Evolutionary conservation across 768 basidiomycete species (phyloP), one percentile per base, ranked within the genome.

Genomic region (Boletus rubescentipes): DNA sequence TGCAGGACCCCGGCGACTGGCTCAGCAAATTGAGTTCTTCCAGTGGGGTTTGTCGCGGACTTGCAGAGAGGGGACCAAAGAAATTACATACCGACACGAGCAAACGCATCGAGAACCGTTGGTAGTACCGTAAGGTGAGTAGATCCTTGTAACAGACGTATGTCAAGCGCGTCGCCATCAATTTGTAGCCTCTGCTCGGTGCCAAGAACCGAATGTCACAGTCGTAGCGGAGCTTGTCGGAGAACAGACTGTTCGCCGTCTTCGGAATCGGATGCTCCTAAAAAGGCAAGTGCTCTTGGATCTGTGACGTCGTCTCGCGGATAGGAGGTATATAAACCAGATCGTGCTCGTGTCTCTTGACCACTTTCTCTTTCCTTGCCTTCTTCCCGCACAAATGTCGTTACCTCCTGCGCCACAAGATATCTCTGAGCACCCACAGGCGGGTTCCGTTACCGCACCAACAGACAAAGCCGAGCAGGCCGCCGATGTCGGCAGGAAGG

Each of bases 401-500:
- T 77, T 90, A 16, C 84, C 87, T 8, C 71, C 79, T 31, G 80
- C 87, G 9, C 60, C 70, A 16, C 84, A 83, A 72, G 84, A 89
- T 55, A 79, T 87, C 57, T 78, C 80, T 51, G 73, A 77, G 40
- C 75, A 83, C 54, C 87, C 88, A 10, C 67, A 70, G 40, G 62
- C 71, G 51, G 79, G 79, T 59, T 77, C 84, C 41, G 91, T 93
- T 49, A 82, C 84, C 37, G 78, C 75, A 31, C 89, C 93, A 16
- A 77, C 81, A 51, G 77, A 90, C 68, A 84, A 78, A 54, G 69
- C 66, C 8, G 71, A 69, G 42, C 84, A 85, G 64, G 83, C 87
- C 11, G 83, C 80, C 6, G 93, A 95, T 67, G 80, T 94, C 55
- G 84, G 91, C 61, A 80, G 91, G 62, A 96, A 96, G 76, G 80